Percentiles rank a stretch among this genome's conserved stretches.
Conservation (phyloP, 352 stramenopile species). For the Phytophthora lateralis region DNA sequence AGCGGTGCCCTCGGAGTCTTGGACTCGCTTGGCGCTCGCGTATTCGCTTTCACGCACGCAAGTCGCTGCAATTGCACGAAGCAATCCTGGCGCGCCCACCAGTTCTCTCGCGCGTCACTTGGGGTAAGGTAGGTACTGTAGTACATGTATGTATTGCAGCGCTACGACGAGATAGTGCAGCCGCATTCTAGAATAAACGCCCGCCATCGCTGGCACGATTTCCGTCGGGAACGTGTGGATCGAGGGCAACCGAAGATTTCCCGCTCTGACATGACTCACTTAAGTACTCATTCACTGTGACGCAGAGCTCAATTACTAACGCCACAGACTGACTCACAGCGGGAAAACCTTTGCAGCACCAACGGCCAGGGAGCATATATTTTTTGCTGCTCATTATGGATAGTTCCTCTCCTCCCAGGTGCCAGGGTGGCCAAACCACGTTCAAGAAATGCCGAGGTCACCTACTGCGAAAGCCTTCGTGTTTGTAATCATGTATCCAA, state of each 20-base stretch:
- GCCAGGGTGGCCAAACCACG: conserved; percentile 10
- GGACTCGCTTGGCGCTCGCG: conserved; percentile 18
- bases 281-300: conserved; percentile 28
- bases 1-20: no score
- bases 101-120: conserved; percentile 7
- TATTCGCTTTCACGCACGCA: conserved; percentile 38
- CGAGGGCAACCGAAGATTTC: neutral
- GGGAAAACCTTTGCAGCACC: neutral
- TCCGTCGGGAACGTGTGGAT: conserved; percentile 1
- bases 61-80: conserved; percentile 32
- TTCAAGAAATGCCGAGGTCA: conserved; percentile 11
- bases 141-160: no score
- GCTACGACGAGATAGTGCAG: conserved; percentile 16
- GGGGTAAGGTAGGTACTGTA: no score
- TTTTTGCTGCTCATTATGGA: no score
- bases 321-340: conserved; percentile 3
- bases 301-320: conserved; percentile 23
- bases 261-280: conserved; percentile 5
- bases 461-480: neutral
- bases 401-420: no score
- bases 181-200: conserved; percentile 24
- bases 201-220: conserved; percentile 5
- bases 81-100: conserved; percentile 2
- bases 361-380: no score
- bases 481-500: conserved; percentile 18